Base-by-base conservation (phyloP, 306 rosid species). In the Vigna radiata region DNA sequence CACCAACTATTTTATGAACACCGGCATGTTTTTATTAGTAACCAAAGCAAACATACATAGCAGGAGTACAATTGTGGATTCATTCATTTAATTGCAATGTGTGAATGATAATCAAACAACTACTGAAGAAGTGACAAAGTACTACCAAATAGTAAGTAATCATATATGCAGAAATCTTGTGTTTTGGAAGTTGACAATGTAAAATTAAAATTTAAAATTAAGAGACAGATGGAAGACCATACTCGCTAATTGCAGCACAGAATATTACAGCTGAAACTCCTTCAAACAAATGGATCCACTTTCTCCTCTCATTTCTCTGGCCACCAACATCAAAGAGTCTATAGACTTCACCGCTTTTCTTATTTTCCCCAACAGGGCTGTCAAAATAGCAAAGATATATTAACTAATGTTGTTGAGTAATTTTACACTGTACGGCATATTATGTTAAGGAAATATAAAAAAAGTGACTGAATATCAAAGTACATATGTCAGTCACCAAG, bases 261-360 rank as follows among this genome's bases (percentile, higher is more conserved):
- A 96, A 96, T 81, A 96, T 96, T 73, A 96, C 97, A 73, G 99
- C 99, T 12, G 97, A 89, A 76, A 96, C 99, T 65, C 98, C 99
- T 88, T 96, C 99, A 54, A 96, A 96, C 50, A 96, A 90, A 96
- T 96, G 99, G 86, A 96, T 96, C 99, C 99, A 96, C 85, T 96
- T 96, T 76, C 99, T 88, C 90, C 99, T 91, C 90, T 96, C 99
- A 58, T 96, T 96, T 89, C 98, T 89, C 87, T 92, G 99, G 58
- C 99, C 99, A 41, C 99, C 99, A 75, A 96, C 99, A 84, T 92
- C 99, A 63, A 92, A 92, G 36, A 96, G 98, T 70, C 99, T 86
- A 82, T 96, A 92, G 46, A 92, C 99, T 89, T 96, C 98, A 8
- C 99, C 98, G 5, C 99, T 96, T 85, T 86, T 96, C 86, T 96